A percentile compares a stretch with the other conserved stretches of the same genome.
Evolutionary conservation across 208 protist species (phyloP).

Genomic region (Trypanosomatidae sp.): DNA sequence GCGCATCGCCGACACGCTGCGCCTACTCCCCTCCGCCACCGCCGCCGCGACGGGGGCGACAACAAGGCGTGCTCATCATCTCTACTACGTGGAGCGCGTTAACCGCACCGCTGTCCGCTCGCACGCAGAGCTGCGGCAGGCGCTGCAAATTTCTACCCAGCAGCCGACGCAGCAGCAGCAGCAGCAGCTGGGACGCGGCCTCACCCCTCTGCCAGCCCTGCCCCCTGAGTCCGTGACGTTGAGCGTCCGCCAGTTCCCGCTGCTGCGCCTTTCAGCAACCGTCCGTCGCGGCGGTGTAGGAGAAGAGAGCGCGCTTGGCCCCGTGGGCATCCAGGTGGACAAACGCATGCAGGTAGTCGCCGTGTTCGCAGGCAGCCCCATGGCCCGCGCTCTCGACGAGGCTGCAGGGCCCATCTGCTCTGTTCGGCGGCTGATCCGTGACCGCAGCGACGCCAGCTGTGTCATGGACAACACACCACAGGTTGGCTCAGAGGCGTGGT

Average conservation of each 20-base stretch:
- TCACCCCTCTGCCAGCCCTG: neutral
- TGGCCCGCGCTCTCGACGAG: slow-evolving; percentile 42
- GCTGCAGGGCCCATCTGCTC: slow-evolving; percentile 50
- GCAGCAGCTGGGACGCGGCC: neutral
- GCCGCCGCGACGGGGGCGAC: slow-evolving; percentile 4
- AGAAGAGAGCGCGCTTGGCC: slow-evolving; percentile 34
- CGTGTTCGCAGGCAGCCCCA: slow-evolving; percentile 39
- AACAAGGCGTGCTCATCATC: slow-evolving; percentile 6
- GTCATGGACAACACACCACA: neutral
- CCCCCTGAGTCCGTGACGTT: slow-evolving; percentile 58
- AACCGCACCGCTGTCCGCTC: slow-evolving; percentile 41
- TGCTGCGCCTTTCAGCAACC: slow-evolving; percentile 43
- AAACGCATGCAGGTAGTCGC: slow-evolving; percentile 47
- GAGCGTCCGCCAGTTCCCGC: slow-evolving; percentile 56
- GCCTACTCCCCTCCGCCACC: neutral
- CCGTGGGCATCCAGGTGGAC: slow-evolving; percentile 64
- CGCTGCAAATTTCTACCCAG: slow-evolving; percentile 26
- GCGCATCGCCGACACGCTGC: slow-evolving; percentile 63
- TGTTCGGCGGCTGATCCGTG: slow-evolving; percentile 38
- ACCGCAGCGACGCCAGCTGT: neutral
- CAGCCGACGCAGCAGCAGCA: slow-evolving; percentile 9
- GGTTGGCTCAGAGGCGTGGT: neutral
- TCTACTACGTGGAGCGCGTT: slow-evolving; percentile 63
- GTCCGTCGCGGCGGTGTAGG: slow-evolving; percentile 34
- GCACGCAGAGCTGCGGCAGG: slow-evolving; percentile 24